phyloP scores from a whole-genome alignment of 2,329 filamentous ascomycete genomes.

The Epichloe baconii region DNA sequence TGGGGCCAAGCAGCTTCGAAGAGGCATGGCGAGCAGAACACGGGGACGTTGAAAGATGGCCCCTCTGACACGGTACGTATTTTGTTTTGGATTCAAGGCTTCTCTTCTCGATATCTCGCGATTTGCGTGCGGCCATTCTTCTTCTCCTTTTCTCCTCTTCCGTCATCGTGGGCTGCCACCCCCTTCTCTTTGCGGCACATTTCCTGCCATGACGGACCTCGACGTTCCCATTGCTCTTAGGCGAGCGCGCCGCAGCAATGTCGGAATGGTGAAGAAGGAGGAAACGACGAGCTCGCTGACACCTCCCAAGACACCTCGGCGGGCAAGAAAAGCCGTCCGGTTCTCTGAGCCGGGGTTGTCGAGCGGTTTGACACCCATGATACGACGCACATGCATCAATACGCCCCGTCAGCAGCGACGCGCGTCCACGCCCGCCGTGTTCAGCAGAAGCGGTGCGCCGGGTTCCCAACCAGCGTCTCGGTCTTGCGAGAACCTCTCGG shows the following conservation, averaged over 20 bases:
- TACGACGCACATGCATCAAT: conserved; percentile 36
- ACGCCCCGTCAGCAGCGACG: conserved; percentile 26
- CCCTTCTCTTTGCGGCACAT: too few relatives aligned
- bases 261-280: conserved; percentile 15
- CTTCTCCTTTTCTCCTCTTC: not conserved
- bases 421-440: conserved; percentile 28
- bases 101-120: not conserved
- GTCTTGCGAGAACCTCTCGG: conserved; percentile 19
- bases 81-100: not conserved
- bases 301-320: conserved; percentile 18
- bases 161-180: not conserved
- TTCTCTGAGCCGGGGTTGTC: conserved; percentile 45
- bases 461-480: conserved; percentile 6
- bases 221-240: conserved; percentile 43
- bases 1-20: not conserved
- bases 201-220: conserved; percentile 21
- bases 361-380: conserved; percentile 46
- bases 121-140: too few relatives aligned
- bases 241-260: conserved; percentile 34
- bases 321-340: conserved; percentile 36
- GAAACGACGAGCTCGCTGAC: conserved; percentile 7
- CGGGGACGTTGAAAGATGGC: not conserved
- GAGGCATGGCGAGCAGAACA: not conserved
- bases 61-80: not conserved
- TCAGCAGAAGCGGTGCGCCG: conserved; percentile 7